Evolutionary conservation across 2,329 filamentous ascomycete species (phyloP), one percentile per base, ranked within the genome.

Genomic region (Neonectria coccinea): DNA sequence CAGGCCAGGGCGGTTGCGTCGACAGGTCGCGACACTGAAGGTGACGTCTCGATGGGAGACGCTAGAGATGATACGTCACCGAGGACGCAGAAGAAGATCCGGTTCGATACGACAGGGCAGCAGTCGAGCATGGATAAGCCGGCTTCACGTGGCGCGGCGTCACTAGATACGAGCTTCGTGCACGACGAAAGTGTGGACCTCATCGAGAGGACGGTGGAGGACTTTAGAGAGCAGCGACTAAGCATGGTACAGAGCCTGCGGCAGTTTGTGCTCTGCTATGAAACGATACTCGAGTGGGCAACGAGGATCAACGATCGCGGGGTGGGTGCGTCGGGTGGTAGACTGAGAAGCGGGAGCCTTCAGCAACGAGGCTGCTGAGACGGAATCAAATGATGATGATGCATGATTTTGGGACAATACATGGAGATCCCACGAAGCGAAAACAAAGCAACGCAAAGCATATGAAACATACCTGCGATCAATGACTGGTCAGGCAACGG

Each of bases 191-290:
- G 88, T 27, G 76, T 92, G 2, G 96, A 99, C 77, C 79, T 98
- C 64, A 89, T 99, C 52, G 90, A 92, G 67, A 90, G 89, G 76
- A 96, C 94, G 0, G 95, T 99, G 1, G 92, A 96, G 72, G 94
- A 97, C 73, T 97, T 99, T 78, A 86, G 96, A 61, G 84, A 86
- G 53, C 96, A 99, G 81, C 85, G 96, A 69, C 81, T 97, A 20
- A 97, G 94, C 79, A 99, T 98, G 94, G 95, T 99, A 47, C 96
- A 98, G 79, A 97, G 92, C 73, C 81, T 98, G 62, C 86, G 93
- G 65, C 96, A 99, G 78, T 98, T 92, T 80, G 95, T 97, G 54
- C 88, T 99, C 36, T 99, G 96, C 79, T 99, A 99, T 78, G 96
- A 99, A 82, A 97, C 92, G 44, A 86, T 98, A 7, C 82, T 97